Evolutionary conservation across 768 basidiomycete genomes (phyloP).

Genomic region (Suillus brevipes): DNA sequence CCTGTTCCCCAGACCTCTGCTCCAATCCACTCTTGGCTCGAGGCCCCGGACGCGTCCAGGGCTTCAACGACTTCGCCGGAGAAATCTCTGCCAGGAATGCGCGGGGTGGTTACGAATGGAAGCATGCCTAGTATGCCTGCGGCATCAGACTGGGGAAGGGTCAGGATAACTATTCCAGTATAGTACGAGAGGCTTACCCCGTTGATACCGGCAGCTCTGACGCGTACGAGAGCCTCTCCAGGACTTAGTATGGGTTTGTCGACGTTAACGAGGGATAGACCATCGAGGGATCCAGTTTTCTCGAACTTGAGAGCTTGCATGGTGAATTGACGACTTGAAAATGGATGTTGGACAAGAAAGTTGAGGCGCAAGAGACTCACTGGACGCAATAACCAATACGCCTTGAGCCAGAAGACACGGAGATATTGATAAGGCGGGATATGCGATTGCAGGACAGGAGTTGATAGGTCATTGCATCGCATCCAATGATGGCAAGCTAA

Average conservation of each 20-base stretch:
- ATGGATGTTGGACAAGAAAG: not conserved
- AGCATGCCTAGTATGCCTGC: constrained; percentile 28
- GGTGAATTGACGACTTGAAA: constrained; percentile 5
- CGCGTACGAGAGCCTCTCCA: constrained; percentile 34
- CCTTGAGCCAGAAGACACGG: not conserved
- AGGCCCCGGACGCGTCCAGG: constrained; percentile 22
- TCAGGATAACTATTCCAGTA: not conserved
- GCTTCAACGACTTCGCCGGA: constrained; percentile 37
- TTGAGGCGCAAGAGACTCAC: not conserved
- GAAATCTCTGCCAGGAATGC: constrained; percentile 34
- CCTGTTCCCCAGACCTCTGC: constrained; percentile 37
- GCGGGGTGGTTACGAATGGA: constrained; percentile 35
- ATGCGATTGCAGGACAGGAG: not conserved
- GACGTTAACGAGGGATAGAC: constrained; percentile 24
- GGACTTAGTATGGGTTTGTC: constrained; percentile 27
- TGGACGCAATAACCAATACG: not conserved
- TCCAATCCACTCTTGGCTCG: constrained; percentile 25
- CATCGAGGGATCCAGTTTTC: constrained; percentile 31
- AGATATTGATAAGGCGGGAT: not conserved
- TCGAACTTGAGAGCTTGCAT: constrained; percentile 37
- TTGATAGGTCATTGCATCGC: not conserved
- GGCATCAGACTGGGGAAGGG: constrained; percentile 28
- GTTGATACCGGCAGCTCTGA: constrained; percentile 36
- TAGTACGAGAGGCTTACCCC: constrained; percentile 22
- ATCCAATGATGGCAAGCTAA: not conserved